Base-by-base conservation (phyloP, 140 eudicot species). In the Anethum foeniculum region DNA sequence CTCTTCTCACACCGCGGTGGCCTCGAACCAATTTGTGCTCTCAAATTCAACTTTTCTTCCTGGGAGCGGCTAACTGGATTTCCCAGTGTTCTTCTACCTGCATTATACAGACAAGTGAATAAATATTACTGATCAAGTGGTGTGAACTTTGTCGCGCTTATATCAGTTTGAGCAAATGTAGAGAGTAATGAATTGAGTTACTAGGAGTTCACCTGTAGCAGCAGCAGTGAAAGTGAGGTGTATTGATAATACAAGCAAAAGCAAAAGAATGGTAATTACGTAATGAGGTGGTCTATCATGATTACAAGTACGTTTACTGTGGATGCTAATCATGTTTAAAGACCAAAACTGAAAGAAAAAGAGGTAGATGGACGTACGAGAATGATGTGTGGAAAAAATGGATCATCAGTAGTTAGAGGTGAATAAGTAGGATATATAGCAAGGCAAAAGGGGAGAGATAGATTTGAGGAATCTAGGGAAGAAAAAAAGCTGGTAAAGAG, bases 1-100 rank as follows among this genome's bases (percentile, higher is more conserved):
- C 94, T 90, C 54, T 90, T 85, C 68, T 92, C 97, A 83, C 98
- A 94, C 60, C 88, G 84, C 18, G 98, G 98, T 54, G 98, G 98
- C 81, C 94, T 88, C 23, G 98, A 94, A 43, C 98, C 98, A 18
- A 94, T 92, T 62, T 87, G 90, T 2, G 85, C 88, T 79, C 89
- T 82, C 67, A 85, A 73, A 11, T 87, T 81, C 51, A 81, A 72
- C 82, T 82, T 86, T 38, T 80, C 86, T 64, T 80, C 91, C 38
- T 80, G 88, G 79, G 88, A 85, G 54, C 46, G 76, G 68, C 74
- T 74, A 82, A 81, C 58, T 69, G 81, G 80, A 67, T 86, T 80
- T 30, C 48, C 84, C 71, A 88, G 62, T 84, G 75, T 84, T 88
- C 91, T 85, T 86, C 91, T 86, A 75, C 96, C 96, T 90, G 92